Evolutionary conservation across 2,329 filamentous ascomycete genomes (phyloP), one percentile per base, ranked within the genome.

Genomic region (Neophaeococcomyces aloes): DNA sequence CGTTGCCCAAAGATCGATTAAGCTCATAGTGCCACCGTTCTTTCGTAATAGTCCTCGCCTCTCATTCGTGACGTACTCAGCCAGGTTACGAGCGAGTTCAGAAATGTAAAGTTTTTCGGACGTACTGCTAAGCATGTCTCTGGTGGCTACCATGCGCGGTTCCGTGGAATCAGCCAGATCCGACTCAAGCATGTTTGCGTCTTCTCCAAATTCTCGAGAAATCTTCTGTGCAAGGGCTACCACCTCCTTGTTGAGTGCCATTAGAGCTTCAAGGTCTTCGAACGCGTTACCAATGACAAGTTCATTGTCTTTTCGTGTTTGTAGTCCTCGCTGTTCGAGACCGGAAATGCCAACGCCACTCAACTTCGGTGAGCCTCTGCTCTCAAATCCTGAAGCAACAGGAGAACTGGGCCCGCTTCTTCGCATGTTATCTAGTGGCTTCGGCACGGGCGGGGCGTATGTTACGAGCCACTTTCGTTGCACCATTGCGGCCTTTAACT

Each of bases 161-260:
- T 89, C 85, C 45, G 78, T 85, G 4, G 81, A 83, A 58, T 93
- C 83, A 1, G 83, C 85, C 7, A 93, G 71, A 2, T 94, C 69
- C 8, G 86, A 79, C 60, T 91, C 86, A n/a, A 71, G 74, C n/a
- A 13, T 42, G 45, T 65, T 63, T 7, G 71, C 68, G 48, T 75
- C 76, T 15, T 68, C 68, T 2, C 70, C 69, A 1, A 71, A 69
- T 57, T 88, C 83, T 10, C 78, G 72, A 1, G 86, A 80, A 54
- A 96, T 89, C 13, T 79, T 79, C 62, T 96, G 89, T 1, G 91
- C 91, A 32, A 98, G 78, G 4, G 87, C 86, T 39, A 96, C 82
- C 38, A 98, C 86, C 59, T 98, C 86, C 60, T 96, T 95, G 4
- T 91, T 91, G 3, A 89, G 95, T 2, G 88, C 86, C 89, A 96